phyloP scores from a whole-genome alignment of 225 moss, liverwort and hornwort species.

The Marchantia paleacea region DNA sequence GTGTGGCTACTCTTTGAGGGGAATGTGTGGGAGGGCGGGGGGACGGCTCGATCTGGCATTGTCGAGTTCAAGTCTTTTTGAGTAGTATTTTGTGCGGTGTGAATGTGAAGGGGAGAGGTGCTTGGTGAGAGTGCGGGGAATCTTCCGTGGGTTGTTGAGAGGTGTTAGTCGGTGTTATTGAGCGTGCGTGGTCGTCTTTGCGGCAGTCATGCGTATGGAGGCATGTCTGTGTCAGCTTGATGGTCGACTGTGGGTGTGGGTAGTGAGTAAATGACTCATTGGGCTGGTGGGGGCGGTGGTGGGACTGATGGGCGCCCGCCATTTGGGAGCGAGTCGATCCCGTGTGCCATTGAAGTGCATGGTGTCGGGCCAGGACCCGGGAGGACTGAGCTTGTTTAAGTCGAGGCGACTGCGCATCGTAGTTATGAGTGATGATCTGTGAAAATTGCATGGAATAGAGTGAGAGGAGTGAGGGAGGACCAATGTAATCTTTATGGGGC shows the following conservation, averaged over 20 bases:
- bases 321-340: neutral
- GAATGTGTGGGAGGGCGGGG: neutral
- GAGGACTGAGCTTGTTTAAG: neutral
- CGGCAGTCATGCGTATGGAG: neutral
- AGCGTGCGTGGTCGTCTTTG: neutral
- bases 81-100: neutral
- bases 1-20: neutral
- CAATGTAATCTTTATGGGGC: neutral
- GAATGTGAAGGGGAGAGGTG: neutral
- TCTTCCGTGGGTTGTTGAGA: neutral
- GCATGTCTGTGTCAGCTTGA: neutral
- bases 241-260: neutral
- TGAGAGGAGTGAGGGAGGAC: neutral
- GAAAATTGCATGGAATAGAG: neutral
- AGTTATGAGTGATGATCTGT: neutral
- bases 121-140: neutral
- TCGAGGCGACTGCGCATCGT: neutral
- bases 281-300: neutral
- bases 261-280: neutral
- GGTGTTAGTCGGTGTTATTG: neutral
- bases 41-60: neutral
- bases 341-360: neutral
- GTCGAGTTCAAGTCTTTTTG: neutral
- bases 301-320: neutral
- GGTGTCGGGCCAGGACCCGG: neutral